Percentiles rank a stretch among this genome's conserved stretches.
phyloP scores from a whole-genome alignment of 2,329 filamentous ascomycete species.

The Fusarium verrucosum region DNA sequence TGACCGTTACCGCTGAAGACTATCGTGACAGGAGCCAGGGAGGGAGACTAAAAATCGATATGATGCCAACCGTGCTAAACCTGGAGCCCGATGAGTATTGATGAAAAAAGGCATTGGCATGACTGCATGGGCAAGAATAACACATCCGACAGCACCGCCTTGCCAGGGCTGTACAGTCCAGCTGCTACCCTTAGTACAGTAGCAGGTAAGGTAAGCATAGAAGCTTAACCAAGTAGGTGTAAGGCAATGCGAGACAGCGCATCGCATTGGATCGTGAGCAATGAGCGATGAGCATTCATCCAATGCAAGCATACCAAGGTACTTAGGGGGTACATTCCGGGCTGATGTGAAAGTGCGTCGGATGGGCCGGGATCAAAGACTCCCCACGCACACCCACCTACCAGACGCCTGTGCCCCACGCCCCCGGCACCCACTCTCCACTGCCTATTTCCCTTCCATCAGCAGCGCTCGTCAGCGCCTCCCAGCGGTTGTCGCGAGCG shows the following conservation, averaged over 20 bases:
- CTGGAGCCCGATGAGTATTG: neutral
- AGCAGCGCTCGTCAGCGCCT: constrained; percentile 34
- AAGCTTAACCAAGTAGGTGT: constrained; percentile 2
- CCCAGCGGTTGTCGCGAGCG: constrained; percentile 36
- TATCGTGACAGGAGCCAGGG: constrained; percentile 1
- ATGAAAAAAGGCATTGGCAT: neutral
- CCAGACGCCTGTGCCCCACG: constrained; percentile 36
- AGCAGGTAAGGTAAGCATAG: neutral
- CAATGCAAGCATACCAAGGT: constrained; percentile 10
- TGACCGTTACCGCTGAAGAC: constrained; percentile 23
- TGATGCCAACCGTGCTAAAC: neutral
- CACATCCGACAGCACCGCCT: neutral
- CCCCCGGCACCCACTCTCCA: constrained; percentile 41
- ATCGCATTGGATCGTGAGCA: constrained; percentile 2
- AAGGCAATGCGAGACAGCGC: constrained; percentile 19
- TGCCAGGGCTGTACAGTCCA: constrained; percentile 5
- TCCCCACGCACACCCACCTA: constrained; percentile 37
- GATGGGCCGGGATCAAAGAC: constrained; percentile 40
- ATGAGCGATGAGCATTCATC: constrained; percentile 3
- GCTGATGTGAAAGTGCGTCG: constrained; percentile 31
- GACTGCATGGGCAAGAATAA: neutral
- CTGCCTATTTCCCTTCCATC: constrained; percentile 45
- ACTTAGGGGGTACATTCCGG: constrained; percentile 34
- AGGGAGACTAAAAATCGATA: constrained; percentile 4
- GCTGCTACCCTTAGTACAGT: too few species aligned